Percentiles rank a stretch among this genome's conserved stretches.
Evolutionary conservation across 768 basidiomycete species (phyloP).

Genomic region (Boletus insuetus): DNA sequence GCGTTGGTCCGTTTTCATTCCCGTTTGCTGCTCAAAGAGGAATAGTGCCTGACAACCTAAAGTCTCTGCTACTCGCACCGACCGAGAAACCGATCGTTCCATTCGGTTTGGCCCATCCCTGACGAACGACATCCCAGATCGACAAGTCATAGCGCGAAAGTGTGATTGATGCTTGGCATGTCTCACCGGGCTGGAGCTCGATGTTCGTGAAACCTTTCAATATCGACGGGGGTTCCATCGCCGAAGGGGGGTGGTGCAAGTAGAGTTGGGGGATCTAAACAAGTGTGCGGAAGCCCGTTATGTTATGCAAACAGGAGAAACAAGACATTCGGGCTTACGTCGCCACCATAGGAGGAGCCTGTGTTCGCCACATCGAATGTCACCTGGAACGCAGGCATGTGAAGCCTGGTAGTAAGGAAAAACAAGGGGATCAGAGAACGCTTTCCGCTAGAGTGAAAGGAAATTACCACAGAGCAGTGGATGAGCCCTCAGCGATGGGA

Average conservation of each 20-base stretch:
- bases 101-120: constrained; percentile 71
- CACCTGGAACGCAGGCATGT: constrained; percentile 60
- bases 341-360: constrained; percentile 59
- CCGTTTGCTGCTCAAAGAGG: constrained; percentile 10
- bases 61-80: constrained; percentile 68
- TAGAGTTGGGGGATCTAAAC: constrained; percentile 72
- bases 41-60: constrained; percentile 45
- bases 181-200: constrained; percentile 47
- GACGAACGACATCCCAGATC: constrained; percentile 70
- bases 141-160: constrained; percentile 70
- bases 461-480: constrained; percentile 56
- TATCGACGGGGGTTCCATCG: constrained; percentile 69
- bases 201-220: constrained; percentile 69
- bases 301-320: background rate
- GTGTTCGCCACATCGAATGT: constrained; percentile 67
- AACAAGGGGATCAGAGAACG: background rate
- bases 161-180: constrained; percentile 46
- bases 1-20: background rate
- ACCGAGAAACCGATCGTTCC: constrained; percentile 63
- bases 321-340: constrained; percentile 39
- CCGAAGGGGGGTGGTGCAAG: constrained; percentile 58
- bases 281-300: background rate
- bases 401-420: constrained; percentile 43
- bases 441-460: background rate
- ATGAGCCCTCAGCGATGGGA: constrained; percentile 55